phyloP scores from a whole-genome alignment of 305 asterid species.

The Ajuga reptans region DNA sequence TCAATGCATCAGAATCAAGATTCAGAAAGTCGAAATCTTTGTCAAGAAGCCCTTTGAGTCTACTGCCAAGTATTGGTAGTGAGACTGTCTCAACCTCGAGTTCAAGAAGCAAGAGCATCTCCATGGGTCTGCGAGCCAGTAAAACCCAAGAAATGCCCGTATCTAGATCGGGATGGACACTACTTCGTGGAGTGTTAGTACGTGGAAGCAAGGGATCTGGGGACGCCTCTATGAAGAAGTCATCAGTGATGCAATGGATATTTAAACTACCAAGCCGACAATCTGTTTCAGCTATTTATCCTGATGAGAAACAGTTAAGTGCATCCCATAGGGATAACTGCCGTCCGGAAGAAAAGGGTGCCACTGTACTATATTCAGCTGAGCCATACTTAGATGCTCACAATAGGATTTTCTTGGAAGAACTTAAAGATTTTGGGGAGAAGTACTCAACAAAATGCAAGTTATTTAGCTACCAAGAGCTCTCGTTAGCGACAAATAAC shows the following conservation, averaged over 20 bases:
- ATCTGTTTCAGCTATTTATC: constrained; percentile 50
- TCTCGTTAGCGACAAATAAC: constrained; percentile 49
- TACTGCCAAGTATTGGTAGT: constrained; percentile 28
- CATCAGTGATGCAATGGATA: constrained; percentile 46
- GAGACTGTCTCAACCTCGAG: constrained; percentile 24
- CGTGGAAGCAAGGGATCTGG: constrained; percentile 34
- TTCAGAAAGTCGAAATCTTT: constrained; percentile 37
- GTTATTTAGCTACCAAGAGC: constrained; percentile 60
- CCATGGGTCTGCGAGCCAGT: constrained; percentile 45
- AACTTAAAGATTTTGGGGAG: constrained; percentile 40
- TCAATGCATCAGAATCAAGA: constrained; percentile 36
- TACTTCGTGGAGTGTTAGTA: constrained; percentile 40
- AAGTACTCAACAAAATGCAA: constrained; percentile 44
- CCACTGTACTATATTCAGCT: constrained; percentile 24
- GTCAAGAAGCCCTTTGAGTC: constrained; percentile 36
- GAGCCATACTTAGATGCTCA: constrained; percentile 20
- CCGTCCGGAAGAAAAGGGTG: constrained; percentile 31
- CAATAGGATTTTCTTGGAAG: constrained; percentile 29
- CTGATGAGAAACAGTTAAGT: constrained; percentile 44
- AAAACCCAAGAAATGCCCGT: constrained; percentile 26
- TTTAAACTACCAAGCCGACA: constrained; percentile 43
- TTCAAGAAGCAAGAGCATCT: constrained; percentile 27
- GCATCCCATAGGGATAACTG: constrained; percentile 27
- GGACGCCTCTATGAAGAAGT: constrained; percentile 31
- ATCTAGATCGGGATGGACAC: constrained; percentile 51